phyloP scores from a whole-genome alignment of 192 early-diverging fungal species.

The Funneliformis mosseae region DNA sequence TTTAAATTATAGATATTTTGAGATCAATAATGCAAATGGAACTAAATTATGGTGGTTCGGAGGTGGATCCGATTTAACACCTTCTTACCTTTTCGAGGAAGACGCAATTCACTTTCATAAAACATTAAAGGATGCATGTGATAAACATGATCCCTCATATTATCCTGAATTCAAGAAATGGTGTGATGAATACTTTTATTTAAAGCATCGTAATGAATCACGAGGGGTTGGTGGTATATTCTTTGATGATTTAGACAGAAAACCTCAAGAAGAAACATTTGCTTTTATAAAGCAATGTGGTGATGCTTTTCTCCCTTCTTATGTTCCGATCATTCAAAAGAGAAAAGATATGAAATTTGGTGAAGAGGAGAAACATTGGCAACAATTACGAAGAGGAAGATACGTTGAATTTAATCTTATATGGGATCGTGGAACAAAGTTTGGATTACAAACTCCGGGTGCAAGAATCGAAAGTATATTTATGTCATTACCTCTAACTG shows the following conservation, averaged over 20 bases:
- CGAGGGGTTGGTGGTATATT: slow-evolving; percentile 98
- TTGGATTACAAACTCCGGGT: slow-evolving; percentile 94
- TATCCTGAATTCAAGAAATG: slow-evolving; percentile 93
- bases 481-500: slow-evolving; percentile 90
- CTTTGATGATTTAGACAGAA: slow-evolving; percentile 92
- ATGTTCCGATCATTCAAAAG: slow-evolving; percentile 83
- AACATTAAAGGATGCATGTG: slow-evolving; percentile 89
- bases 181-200: slow-evolving; percentile 95
- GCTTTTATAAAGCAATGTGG: slow-evolving; percentile 83
- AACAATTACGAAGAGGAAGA: slow-evolving; percentile 90
- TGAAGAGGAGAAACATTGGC: slow-evolving; percentile 83
- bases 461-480: slow-evolving; percentile 95
- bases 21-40: slow-evolving; percentile 65
- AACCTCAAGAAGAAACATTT: slow-evolving; percentile 75
- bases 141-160: slow-evolving; percentile 79
- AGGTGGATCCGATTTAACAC: slow-evolving; percentile 95
- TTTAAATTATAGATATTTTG: slow-evolving; percentile 98
- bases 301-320: slow-evolving; percentile 78
- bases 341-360: slow-evolving; percentile 82
- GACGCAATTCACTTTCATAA: slow-evolving; percentile 95
- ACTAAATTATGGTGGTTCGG: slow-evolving; percentile 92
- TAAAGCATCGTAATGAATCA: slow-evolving; percentile 82
- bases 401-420: slow-evolving; percentile 99
- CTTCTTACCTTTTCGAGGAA: slow-evolving; percentile 85
- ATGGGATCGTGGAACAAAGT: slow-evolving; percentile 97